Conservation (phyloP, 305 asterid genomes). For the Nicotiana rustica region DNA sequence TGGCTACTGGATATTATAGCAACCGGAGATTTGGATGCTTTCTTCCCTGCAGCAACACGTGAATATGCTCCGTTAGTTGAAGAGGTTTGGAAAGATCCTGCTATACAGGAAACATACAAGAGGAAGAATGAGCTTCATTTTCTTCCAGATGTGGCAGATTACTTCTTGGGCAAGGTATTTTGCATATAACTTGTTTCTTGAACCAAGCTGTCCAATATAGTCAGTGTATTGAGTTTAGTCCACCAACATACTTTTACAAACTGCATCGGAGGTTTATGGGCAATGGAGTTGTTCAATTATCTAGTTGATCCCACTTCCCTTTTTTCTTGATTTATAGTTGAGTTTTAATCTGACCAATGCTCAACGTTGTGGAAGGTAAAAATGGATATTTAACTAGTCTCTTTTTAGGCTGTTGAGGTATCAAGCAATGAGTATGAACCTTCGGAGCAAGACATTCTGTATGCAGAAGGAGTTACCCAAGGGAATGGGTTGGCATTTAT, state of each 20-base stretch:
- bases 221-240: background rate
- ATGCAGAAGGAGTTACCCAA: conserved; percentile 95
- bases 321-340: background rate
- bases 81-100: conserved; percentile 94
- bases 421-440: conserved; percentile 98
- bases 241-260: background rate
- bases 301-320: background rate
- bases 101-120: conserved; percentile 84
- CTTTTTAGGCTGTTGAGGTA: conserved; percentile 84
- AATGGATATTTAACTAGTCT: background rate
- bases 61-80: conserved; percentile 97
- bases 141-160: conserved; percentile 90
- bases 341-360: background rate
- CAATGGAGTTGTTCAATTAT: conserved; percentile 1
- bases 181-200: conserved; percentile 25
- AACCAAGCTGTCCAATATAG: conserved; percentile 9
- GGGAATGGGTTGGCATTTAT: conserved; percentile 91
- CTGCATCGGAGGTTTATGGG: background rate
- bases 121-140: conserved; percentile 88
- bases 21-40: conserved; percentile 95
- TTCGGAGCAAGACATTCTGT: conserved; percentile 84
- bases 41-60: conserved; percentile 97
- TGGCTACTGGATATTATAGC: conserved; percentile 98
- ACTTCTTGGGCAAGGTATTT: conserved; percentile 88
- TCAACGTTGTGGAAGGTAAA: background rate